Evolutionary conservation across 352 stramenopile species (phyloP).

Genomic region (Phytophthora parvispora): DNA sequence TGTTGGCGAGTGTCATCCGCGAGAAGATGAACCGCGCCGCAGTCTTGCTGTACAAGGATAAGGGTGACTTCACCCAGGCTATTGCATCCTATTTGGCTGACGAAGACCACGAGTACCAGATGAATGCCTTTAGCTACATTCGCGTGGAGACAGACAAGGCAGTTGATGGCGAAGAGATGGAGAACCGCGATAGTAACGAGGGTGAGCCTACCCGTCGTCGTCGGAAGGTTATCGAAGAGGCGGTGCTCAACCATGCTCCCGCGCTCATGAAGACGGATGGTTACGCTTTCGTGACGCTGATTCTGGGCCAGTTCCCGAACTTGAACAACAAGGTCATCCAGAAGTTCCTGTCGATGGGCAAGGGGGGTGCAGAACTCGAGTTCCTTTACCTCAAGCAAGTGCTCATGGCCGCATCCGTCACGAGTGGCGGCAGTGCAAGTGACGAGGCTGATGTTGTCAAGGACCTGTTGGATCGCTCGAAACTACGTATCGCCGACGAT

Average conservation of each 20-base stretch:
- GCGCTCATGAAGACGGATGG: constrained; percentile 92
- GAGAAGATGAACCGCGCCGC: constrained; percentile 89
- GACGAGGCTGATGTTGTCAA: constrained; percentile 85
- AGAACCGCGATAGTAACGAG: constrained; percentile 47
- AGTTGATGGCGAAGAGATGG: constrained; percentile 49
- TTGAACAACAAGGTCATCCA: constrained; percentile 90
- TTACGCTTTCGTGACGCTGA: constrained; percentile 89
- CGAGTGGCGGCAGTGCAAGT: constrained; percentile 47
- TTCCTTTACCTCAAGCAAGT: constrained; percentile 87
- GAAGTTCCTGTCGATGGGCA: constrained; percentile 86
- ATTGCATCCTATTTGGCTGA: constrained; percentile 88
- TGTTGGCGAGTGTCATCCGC: constrained; percentile 76
- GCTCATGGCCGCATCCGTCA: constrained; percentile 68
- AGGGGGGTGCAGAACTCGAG: constrained; percentile 79
- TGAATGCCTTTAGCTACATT: constrained; percentile 91
- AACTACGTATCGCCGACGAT: constrained; percentile 85
- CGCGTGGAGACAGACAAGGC: constrained; percentile 67
- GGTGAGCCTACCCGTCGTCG: constrained; percentile 44
- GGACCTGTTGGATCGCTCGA: constrained; percentile 84
- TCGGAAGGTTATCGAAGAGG: constrained; percentile 81
- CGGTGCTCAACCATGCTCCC: constrained; percentile 76
- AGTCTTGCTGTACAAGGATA: constrained; percentile 87
- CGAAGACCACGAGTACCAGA: constrained; percentile 82
- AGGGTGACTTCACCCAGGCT: constrained; percentile 73
- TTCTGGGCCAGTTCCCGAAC: constrained; percentile 88